phyloP scores from a whole-genome alignment of 2,329 filamentous ascomycete species.

The Fusarium tuaranense region DNA sequence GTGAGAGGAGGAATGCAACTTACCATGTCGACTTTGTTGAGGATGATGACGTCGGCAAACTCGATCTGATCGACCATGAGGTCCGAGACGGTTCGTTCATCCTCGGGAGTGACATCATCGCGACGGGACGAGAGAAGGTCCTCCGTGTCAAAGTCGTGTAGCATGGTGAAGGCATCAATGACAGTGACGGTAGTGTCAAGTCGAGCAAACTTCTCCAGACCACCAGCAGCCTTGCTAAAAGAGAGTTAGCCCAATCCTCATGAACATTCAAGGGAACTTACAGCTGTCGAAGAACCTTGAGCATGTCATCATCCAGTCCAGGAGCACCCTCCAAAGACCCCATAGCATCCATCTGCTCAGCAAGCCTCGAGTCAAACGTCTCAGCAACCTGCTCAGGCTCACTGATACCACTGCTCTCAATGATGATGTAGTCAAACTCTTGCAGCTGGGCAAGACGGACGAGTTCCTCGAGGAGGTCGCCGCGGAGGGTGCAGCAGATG shows the following conservation, averaged over 20 bases:
- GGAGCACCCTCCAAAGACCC: slow-evolving; percentile 45
- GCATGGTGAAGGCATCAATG: slow-evolving; percentile 79
- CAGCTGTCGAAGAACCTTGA: slow-evolving; percentile 52
- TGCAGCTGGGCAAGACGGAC: slow-evolving; percentile 71
- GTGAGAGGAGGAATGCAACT: not conserved
- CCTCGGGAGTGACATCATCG: slow-evolving; percentile 72
- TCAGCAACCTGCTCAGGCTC: slow-evolving; percentile 81
- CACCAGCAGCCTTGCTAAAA: slow-evolving; percentile 64
- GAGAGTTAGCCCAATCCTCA: not conserved
- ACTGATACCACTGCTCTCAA: slow-evolving; percentile 79
- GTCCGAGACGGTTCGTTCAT: slow-evolving; percentile 80
- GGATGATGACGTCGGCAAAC: slow-evolving; percentile 78
- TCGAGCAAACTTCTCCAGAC: slow-evolving; percentile 72
- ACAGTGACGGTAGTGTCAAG: slow-evolving; percentile 80
- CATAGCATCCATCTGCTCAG: slow-evolving; percentile 57
- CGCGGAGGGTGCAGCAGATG: slow-evolving; percentile 81
- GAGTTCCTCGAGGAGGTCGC: slow-evolving; percentile 77
- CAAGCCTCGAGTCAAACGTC: slow-evolving; percentile 72
- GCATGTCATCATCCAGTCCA: slow-evolving; percentile 50
- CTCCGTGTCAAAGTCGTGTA: slow-evolving; percentile 77
- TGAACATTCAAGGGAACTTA: slow-evolving; percentile 18
- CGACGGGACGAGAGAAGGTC: slow-evolving; percentile 75
- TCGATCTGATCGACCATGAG: slow-evolving; percentile 83
- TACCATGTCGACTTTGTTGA: slow-evolving; percentile 78
- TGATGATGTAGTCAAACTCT: slow-evolving; percentile 77